phyloP scores from a whole-genome alignment of 768 basidiomycete species.

The Panus rudis region DNA sequence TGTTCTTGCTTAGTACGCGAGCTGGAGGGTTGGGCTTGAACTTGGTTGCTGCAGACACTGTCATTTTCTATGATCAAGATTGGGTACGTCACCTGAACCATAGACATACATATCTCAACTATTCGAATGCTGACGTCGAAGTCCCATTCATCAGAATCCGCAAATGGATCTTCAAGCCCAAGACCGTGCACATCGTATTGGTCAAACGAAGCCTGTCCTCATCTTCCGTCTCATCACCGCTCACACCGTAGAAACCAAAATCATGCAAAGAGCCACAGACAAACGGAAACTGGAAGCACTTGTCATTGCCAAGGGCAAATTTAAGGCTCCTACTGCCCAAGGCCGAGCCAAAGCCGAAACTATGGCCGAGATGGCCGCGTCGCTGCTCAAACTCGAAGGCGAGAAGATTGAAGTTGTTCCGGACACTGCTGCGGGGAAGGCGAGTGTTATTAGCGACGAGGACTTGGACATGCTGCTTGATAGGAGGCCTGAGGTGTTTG shows the following conservation, averaged over 20 bases:
- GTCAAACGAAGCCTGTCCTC: constrained; percentile 85
- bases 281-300: constrained; percentile 89
- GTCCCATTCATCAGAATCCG: constrained; percentile 52
- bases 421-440: constrained; percentile 60
- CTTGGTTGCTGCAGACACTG: constrained; percentile 78
- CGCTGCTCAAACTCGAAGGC: constrained; percentile 72
- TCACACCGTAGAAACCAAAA: constrained; percentile 88
- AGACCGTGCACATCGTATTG: constrained; percentile 93
- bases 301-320: constrained; percentile 93
- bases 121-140: not conserved
- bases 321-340: constrained; percentile 61
- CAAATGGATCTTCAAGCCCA: constrained; percentile 97
- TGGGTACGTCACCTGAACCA: constrained; percentile 51
- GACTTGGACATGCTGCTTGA: constrained; percentile 81
- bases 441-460: constrained; percentile 70
- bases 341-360: constrained; percentile 42
- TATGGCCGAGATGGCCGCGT: constrained; percentile 75
- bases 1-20: constrained; percentile 78
- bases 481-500: constrained; percentile 66
- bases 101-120: not conserved
- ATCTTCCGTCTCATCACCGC: constrained; percentile 83
- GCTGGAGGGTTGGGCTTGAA: constrained; percentile 80
- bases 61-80: constrained; percentile 91
- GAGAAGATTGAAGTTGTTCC: constrained; percentile 87
- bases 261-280: constrained; percentile 81